Conservation (phyloP, 306 rosid species). For the Morella rubra region DNA sequence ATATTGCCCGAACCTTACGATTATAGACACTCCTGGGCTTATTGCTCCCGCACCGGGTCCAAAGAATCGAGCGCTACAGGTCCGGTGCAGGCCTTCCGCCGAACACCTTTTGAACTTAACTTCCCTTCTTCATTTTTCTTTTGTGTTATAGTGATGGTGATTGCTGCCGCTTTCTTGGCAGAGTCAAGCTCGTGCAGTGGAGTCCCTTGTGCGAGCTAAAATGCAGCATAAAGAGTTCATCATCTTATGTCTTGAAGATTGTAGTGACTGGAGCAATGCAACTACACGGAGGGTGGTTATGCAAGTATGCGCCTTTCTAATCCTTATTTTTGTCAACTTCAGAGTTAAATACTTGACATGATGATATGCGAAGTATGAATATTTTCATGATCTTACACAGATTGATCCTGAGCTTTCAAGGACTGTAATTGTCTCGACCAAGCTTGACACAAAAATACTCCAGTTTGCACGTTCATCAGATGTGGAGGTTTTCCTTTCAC, state of each 20-base stretch:
- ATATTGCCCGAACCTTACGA: conserved; percentile 90
- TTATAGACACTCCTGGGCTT: conserved; percentile 93
- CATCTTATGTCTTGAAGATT: conserved; percentile 90
- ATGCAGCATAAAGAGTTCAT: conserved; percentile 95
- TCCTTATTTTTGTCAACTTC: neutral
- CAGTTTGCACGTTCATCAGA: conserved; percentile 92
- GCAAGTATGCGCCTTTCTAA: conserved; percentile 52
- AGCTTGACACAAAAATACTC: conserved; percentile 94
- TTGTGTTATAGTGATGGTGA: conserved; percentile 9
- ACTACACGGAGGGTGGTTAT: conserved; percentile 86
- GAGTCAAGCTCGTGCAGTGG: conserved; percentile 84
- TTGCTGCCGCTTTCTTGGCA: conserved; percentile 12
- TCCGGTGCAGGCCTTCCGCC: neutral
- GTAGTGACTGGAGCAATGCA: conserved; percentile 95
- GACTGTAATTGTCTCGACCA: conserved; percentile 90
- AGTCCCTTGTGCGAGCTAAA: conserved; percentile 78
- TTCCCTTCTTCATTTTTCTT: neutral
- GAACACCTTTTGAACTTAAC: neutral
- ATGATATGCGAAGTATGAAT: neutral
- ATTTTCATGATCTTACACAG: conserved; percentile 34
- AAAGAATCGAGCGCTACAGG: conserved; percentile 74
- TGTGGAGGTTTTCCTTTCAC: conserved; percentile 92
- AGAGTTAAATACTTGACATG: neutral
- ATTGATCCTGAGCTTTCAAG: conserved; percentile 92
- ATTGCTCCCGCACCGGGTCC: conserved; percentile 95